Evolutionary conservation across 2,329 filamentous ascomycete species (phyloP).

Genomic region (Alternaria sp.): DNA sequence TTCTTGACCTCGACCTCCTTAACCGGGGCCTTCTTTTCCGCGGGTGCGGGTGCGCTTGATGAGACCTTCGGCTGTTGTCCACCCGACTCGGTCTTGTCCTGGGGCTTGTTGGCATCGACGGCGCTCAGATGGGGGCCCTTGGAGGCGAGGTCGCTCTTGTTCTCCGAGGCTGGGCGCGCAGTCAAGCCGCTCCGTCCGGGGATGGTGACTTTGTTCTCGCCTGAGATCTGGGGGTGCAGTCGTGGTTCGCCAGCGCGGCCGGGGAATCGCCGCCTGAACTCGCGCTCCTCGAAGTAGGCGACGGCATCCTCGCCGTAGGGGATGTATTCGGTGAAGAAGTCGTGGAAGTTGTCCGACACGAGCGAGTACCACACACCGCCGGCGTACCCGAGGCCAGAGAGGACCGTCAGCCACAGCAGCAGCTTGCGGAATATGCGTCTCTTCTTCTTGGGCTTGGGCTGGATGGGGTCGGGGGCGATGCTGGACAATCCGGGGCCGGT

Average conservation of each 20-base stretch:
- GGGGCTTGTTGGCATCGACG: constrained; percentile 54
- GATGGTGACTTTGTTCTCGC: constrained; percentile 78
- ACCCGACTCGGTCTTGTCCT: constrained; percentile 4
- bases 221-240: constrained; percentile 56
- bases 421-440: constrained; percentile 75
- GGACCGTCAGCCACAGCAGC: constrained; percentile 75
- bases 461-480: constrained; percentile 49
- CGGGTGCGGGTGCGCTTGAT: constrained; percentile 15
- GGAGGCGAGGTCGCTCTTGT: constrained; percentile 46
- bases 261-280: constrained; percentile 86
- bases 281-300: constrained; percentile 91
- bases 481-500: constrained; percentile 53
- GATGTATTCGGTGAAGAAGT: constrained; percentile 97
- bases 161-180: constrained; percentile 74
- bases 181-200: constrained; percentile 84
- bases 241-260: constrained; percentile 51
- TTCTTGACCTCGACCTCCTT: constrained; percentile 20
- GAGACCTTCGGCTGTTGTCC: constrained; percentile 34
- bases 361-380: constrained; percentile 93
- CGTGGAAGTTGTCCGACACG: constrained; percentile 96
- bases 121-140: constrained; percentile 69
- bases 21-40: constrained; percentile 32
- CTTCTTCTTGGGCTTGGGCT: constrained; percentile 64
- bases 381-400: constrained; percentile 79
- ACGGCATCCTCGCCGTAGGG: constrained; percentile 95